Evolutionary conservation across 2,329 filamentous ascomycete genomes (phyloP), one percentile per base, ranked within the genome.

Genomic region (Bipolaris cookei): DNA sequence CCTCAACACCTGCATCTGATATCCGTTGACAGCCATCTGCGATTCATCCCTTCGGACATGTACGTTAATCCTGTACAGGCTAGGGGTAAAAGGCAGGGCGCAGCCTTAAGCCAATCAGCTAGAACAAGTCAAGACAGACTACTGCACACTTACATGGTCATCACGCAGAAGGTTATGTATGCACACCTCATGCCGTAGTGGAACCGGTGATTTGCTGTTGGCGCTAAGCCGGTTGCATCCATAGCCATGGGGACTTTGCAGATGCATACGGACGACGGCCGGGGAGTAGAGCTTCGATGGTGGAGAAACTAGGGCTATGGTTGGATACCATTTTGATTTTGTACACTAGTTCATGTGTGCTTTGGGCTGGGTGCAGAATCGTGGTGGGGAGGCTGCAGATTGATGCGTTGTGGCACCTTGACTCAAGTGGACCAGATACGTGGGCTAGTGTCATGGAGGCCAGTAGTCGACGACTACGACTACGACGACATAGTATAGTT

Each of bases 81-180:
- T 58, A 62, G 53, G 16, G 25, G 34, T 16, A n/a, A 16, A 37
- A 55, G 18, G 18, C 4, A 6, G 11, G 39, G 39, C 39, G 39
- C 39, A 42, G 39, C 20, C 20, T 7, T 8, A 4, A n/a, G 16
- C 42, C n/a, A 44, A 42, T 42, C 55, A 53, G 48, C 52, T 51
- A 48, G 58, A 46, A 54, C 59, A 49, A 57, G 56, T 56, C 52
- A 54, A 57, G 51, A 48, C 42, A 55, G 49, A 49, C 65, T 68
- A 68, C 64, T 67, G 65, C 65, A 67, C 56, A 58, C 59, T 65
- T 56, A 58, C 49, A 57, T 47, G 43, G 55, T 64, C 63, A 60
- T 61, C 60, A 63, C 54, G 57, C 61, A 58, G 48, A 51, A 49
- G 50, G 59, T 50, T 20, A 30, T 18, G 18, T 38, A 55, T 64